A percentile compares a stretch with the other conserved stretches of the same genome.
These are phyloP conservation scores for Paspalum vaginatum DNA, from an alignment of 176 grass and related monocot species.

Conservation along the genomic window DNA sequence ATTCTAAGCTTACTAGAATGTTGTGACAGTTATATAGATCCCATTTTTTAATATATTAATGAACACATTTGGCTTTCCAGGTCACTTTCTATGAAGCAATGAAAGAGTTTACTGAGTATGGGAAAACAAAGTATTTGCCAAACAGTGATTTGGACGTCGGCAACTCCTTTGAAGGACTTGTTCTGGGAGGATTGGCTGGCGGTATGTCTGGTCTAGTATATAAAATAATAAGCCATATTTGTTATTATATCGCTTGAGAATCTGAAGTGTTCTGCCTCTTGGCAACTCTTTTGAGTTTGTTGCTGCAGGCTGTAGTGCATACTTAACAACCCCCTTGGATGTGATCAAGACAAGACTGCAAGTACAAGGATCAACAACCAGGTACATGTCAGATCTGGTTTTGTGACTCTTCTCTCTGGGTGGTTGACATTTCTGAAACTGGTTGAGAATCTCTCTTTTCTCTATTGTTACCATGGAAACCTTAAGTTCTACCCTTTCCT, in stretches of 20 bases:
- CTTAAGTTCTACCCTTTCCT: not conserved
- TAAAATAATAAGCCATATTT: not conserved
- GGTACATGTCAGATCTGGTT: constrained; percentile 47
- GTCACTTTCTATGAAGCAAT: constrained; percentile 94
- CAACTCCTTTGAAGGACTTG: constrained; percentile 83
- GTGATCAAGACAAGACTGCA: constrained; percentile 93
- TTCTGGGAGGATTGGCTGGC: constrained; percentile 89
- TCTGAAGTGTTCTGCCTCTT: constrained; percentile 9
- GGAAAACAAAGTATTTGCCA: constrained; percentile 64
- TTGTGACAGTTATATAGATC: constrained; percentile 8
- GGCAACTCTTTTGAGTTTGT: constrained; percentile 24
- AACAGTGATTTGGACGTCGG: constrained; percentile 62
- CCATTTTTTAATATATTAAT: not conserved
- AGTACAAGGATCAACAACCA: constrained; percentile 84
- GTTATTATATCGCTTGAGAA: constrained; percentile 9
- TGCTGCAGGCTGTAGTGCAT: constrained; percentile 81
- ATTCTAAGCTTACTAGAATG: not conserved
- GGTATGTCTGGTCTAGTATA: constrained; percentile 47
- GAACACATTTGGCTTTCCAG: constrained; percentile 45
- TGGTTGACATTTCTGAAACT: not conserved
- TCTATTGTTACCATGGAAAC: not conserved
- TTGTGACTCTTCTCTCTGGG: not conserved
- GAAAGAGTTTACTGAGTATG: constrained; percentile 67
- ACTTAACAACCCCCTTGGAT: constrained; percentile 83
- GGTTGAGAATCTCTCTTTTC: not conserved